These are phyloP conservation scores for Cladobotryum mycophilum DNA, from an alignment of 2,329 filamentous ascomycete species.

Conservation along the genomic window DNA sequence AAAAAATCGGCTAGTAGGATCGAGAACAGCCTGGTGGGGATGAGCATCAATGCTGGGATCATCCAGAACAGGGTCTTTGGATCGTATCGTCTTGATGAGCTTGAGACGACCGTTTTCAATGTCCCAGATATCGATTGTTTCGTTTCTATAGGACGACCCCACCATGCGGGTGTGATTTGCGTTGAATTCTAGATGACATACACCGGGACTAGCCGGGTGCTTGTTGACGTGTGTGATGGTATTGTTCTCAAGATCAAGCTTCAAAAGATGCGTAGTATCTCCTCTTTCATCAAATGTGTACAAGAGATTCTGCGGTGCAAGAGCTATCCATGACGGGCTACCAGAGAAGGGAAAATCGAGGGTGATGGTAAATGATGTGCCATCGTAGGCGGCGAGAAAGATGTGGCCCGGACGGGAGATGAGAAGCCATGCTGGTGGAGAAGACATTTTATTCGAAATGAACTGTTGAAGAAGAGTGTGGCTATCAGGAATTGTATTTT, in stretches of 20 bases:
- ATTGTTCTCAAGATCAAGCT: constrained; percentile 27
- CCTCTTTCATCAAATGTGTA: constrained; percentile 45
- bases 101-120: constrained; percentile 28
- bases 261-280: constrained; percentile 32
- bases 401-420: constrained; percentile 37
- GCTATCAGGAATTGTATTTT: too few relatives aligned
- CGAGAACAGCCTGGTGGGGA: constrained; percentile 43
- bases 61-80: constrained; percentile 15
- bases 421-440: constrained; percentile 23
- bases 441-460: neutral
- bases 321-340: constrained; percentile 41
- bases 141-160: constrained; percentile 36
- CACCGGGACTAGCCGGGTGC: constrained; percentile 33
- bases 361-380: constrained; percentile 30
- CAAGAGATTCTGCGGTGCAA: constrained; percentile 31
- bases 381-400: constrained; percentile 36
- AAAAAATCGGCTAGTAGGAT: constrained; percentile 45
- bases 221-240: constrained; percentile 19
- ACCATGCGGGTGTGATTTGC: constrained; percentile 38
- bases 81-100: constrained; percentile 34
- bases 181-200: constrained; percentile 44
- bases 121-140: constrained; percentile 42
- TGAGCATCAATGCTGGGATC: constrained; percentile 28
- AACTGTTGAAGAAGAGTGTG: neutral
- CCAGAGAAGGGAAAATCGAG: constrained; percentile 29